phyloP scores from a whole-genome alignment of 345 rosid species.

The Eutrema yunnanense region DNA sequence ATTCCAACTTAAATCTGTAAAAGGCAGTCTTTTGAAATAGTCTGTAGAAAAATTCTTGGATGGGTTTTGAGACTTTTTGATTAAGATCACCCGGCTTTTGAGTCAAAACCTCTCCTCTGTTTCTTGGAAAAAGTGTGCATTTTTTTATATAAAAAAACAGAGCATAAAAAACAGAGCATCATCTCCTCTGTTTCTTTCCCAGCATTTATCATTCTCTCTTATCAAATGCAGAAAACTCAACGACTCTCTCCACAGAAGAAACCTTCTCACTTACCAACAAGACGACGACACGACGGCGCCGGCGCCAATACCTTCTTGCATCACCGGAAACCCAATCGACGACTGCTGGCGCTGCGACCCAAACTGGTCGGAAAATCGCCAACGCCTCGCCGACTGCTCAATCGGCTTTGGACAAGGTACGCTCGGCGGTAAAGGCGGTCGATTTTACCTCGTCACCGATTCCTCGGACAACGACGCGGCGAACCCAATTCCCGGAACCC shows the following conservation, averaged over 20 bases:
- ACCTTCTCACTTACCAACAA: constrained; percentile 21
- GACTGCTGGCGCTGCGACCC: constrained; percentile 88
- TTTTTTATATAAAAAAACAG: constrained; percentile 15
- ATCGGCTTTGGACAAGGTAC: constrained; percentile 77
- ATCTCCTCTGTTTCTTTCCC: constrained; percentile 8
- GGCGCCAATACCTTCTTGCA: constrained; percentile 29
- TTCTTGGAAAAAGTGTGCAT: neutral
- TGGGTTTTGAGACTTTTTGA: neutral
- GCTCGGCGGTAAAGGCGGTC: constrained; percentile 76
- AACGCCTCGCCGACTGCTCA: constrained; percentile 63
- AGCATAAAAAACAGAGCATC: constrained; percentile 34
- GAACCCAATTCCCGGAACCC: constrained; percentile 85
- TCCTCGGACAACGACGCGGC: constrained; percentile 75
- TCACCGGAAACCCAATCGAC: constrained; percentile 76
- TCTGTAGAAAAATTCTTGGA: neutral
- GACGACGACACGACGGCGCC: constrained; percentile 26
- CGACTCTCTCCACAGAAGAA: constrained; percentile 37
- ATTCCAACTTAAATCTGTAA: neutral
- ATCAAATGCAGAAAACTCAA: constrained; percentile 37
- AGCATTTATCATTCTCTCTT: neutral
- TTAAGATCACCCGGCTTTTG: neutral
- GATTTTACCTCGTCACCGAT: constrained; percentile 80
- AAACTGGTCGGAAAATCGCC: constrained; percentile 65
- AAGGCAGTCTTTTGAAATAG: neutral
- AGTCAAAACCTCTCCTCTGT: constrained; percentile 5